A percentile compares a stretch with the other conserved stretches of the same genome.
phyloP scores from a whole-genome alignment of 768 basidiomycete genomes.

The Lactarius pseudohatsudake region DNA sequence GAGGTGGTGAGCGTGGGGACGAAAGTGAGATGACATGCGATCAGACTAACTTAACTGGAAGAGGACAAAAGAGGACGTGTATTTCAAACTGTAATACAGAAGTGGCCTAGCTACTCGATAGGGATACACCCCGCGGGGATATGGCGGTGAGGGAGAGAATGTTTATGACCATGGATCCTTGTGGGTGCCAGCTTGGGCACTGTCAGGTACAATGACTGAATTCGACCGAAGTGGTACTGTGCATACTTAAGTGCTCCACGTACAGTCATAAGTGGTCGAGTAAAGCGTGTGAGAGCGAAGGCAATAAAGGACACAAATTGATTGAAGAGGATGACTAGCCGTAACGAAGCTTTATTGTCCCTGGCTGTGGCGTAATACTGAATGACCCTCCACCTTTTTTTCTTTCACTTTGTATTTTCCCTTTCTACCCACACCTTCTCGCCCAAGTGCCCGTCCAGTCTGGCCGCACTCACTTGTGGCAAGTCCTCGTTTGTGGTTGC shows the following conservation, averaged over 20 bases:
- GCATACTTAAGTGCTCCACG: not conserved
- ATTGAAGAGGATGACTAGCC: not conserved
- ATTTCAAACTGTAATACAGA: slow-evolving; percentile 2
- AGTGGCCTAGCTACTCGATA: not conserved
- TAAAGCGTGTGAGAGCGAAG: not conserved
- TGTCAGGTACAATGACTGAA: slow-evolving; percentile 1
- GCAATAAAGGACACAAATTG: not conserved
- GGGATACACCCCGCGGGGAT: not conserved
- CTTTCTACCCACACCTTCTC: not conserved
- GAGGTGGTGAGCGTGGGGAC: not conserved
- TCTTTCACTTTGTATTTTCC: not conserved
- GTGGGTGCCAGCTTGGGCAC: slow-evolving; percentile 6
- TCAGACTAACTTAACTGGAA: not conserved
- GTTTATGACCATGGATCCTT: slow-evolving; percentile 18
- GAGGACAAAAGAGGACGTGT: not conserved
- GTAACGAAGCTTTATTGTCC: slow-evolving; percentile 1
- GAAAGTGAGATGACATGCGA: slow-evolving; percentile 1
- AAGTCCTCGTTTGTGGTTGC: not conserved
- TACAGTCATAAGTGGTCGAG: not conserved
- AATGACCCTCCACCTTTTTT: slow-evolving; percentile 2
- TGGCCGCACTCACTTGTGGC: slow-evolving; percentile 13
- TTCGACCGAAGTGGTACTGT: not conserved
- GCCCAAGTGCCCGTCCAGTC: not conserved
- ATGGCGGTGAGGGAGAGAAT: not conserved
- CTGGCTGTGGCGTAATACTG: not conserved